Evolutionary conservation across 2,329 filamentous ascomycete genomes (phyloP).

Genomic region (Hymenoscyphus fructigenus): DNA sequence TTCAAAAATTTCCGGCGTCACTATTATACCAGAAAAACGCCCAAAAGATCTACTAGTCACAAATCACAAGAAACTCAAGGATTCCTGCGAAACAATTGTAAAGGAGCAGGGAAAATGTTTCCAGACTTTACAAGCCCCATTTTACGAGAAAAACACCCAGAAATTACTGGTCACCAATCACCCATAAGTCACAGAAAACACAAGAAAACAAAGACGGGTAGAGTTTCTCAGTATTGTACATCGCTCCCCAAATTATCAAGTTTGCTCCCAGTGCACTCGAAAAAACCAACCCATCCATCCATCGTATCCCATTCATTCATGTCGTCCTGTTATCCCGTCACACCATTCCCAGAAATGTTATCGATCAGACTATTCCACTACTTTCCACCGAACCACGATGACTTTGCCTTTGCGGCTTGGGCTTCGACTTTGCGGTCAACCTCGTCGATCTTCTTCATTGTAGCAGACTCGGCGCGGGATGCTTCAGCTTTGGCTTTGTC

Average conservation of each 20-base stretch:
- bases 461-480: constrained; percentile 60
- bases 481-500: constrained; percentile 64
- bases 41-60: too few species aligned
- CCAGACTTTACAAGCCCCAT: too few species aligned
- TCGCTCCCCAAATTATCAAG: background rate
- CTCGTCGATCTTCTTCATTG: constrained; percentile 74
- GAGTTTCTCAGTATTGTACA: constrained; percentile 5
- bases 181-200: background rate
- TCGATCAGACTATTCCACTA: constrained; percentile 35
- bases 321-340: background rate
- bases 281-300: background rate
- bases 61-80: too few species aligned
- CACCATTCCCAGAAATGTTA: background rate
- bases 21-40: too few species aligned
- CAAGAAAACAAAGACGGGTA: background rate
- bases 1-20: too few species aligned
- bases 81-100: too few species aligned
- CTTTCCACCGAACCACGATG: constrained; percentile 78
- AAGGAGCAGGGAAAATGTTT: too few species aligned
- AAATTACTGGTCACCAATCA: background rate
- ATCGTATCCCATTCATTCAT: background rate
- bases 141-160: background rate
- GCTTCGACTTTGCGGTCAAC: constrained; percentile 81
- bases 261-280: background rate
- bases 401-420: constrained; percentile 79